Percentiles rank a stretch among this genome's conserved stretches.
phyloP scores from a whole-genome alignment of 2,329 filamentous ascomycete genomes.

The Alternaria sp. region DNA sequence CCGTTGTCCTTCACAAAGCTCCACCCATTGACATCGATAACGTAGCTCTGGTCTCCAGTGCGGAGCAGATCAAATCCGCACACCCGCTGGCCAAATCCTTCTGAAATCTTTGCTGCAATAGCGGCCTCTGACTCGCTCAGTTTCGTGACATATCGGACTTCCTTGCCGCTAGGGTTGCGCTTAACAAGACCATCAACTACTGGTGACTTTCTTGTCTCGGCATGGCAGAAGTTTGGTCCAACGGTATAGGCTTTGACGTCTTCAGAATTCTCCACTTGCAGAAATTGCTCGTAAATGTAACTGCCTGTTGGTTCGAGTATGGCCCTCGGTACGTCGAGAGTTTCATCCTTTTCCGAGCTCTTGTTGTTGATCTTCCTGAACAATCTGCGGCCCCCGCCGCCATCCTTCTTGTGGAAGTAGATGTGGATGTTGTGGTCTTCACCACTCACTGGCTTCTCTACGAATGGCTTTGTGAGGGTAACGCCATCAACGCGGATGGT shows the following conservation, averaged over 20 bases:
- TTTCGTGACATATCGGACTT: conserved; percentile 92
- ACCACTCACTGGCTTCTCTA: conserved; percentile 97
- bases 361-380: conserved; percentile 99
- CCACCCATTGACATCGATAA: conserved; percentile 99
- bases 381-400: conserved; percentile 87
- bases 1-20: conserved; percentile 99
- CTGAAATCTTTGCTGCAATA: conserved; percentile 89
- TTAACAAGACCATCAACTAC: conserved; percentile 96
- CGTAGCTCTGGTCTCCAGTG: conserved; percentile 88
- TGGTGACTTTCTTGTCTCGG: conserved; percentile 95
- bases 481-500: conserved; percentile 86
- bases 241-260: conserved; percentile 99
- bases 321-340: conserved; percentile 77
- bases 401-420: conserved; percentile 87
- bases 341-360: conserved; percentile 90
- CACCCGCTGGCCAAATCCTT: conserved; percentile 90
- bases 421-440: conserved; percentile 99
- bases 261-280: conserved; percentile 95
- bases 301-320: conserved; percentile 83
- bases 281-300: conserved; percentile 97
- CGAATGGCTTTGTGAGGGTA: conserved; percentile 87
- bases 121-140: conserved; percentile 80
- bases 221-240: conserved; percentile 90
- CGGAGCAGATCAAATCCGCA: conserved; percentile 95
- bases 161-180: conserved; percentile 96